phyloP scores from a whole-genome alignment of 768 basidiomycete species.

The Suillus paluster region DNA sequence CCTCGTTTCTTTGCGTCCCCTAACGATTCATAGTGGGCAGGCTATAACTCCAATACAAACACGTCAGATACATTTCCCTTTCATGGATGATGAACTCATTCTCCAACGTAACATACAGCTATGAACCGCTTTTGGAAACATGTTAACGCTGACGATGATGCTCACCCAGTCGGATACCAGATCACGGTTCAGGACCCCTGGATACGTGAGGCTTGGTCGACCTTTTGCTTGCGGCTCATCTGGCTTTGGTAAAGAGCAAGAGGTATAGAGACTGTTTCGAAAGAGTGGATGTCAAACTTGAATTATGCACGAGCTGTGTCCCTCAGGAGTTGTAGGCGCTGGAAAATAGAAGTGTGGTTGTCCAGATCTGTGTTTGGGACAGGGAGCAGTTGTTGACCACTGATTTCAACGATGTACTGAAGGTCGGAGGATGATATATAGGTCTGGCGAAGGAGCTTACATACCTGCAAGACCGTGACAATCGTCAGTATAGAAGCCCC shows the following conservation, averaged over 20 bases:
- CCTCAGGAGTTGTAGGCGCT: no score
- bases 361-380: no score
- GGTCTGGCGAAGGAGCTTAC: no score
- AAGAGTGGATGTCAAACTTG: no score
- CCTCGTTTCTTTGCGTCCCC: slow-evolving; percentile 6
- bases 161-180: slow-evolving; percentile 53
- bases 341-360: no score
- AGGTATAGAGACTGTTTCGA: no score
- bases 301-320: no score
- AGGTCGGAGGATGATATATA: no score
- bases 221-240: background rate
- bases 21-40: slow-evolving; percentile 59
- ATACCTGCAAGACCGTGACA: no score
- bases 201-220: slow-evolving; percentile 52
- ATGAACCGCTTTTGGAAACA: slow-evolving; percentile 71
- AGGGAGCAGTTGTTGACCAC: no score
- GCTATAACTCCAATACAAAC: slow-evolving; percentile 58
- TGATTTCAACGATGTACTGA: no score
- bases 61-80: slow-evolving; percentile 44
- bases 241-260: slow-evolving; percentile 35
- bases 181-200: slow-evolving; percentile 51
- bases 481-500: no score
- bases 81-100: slow-evolving; percentile 2
- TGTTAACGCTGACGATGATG: slow-evolving; percentile 58
- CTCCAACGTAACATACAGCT: slow-evolving; percentile 43